Evolutionary conservation across 1,284 basidiomycete genomes (phyloP).

Genomic region (Austroboletus niveus): DNA sequence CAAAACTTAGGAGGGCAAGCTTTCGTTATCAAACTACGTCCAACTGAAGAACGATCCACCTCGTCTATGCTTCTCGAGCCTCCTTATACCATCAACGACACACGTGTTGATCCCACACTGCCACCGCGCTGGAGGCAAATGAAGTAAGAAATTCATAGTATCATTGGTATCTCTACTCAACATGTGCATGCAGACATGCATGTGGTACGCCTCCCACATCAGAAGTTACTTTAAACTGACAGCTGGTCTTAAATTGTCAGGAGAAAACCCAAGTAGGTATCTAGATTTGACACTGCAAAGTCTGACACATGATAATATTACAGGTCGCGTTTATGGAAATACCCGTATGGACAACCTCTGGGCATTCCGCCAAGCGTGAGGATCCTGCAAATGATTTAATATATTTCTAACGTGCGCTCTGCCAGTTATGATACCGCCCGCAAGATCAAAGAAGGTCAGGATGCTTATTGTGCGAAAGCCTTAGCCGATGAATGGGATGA

Average conservation of each 20-base stretch:
- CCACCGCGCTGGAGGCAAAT: slow-evolving; percentile 51
- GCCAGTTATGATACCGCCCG: slow-evolving; percentile 67
- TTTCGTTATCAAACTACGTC: slow-evolving; percentile 53
- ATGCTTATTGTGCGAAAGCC: slow-evolving; percentile 65
- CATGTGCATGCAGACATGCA: slow-evolving; percentile 37
- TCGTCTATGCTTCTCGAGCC: slow-evolving; percentile 50
- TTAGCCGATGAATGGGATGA: slow-evolving; percentile 57
- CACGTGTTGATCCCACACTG: slow-evolving; percentile 28
- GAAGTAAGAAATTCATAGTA: slow-evolving; percentile 33
- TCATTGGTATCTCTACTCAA: slow-evolving; percentile 7
- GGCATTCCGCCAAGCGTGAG: slow-evolving; percentile 49
- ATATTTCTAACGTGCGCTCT: slow-evolving; percentile 2
- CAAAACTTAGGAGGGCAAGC: slow-evolving; percentile 45
- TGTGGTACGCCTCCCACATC: slow-evolving; percentile 36
- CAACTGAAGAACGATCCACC: slow-evolving; percentile 44
- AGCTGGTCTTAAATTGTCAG: slow-evolving; percentile 6
- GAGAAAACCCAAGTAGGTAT: slow-evolving; percentile 28
- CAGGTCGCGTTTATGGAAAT: slow-evolving; percentile 28
- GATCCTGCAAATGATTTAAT: background rate
- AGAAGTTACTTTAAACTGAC: slow-evolving; percentile 1
- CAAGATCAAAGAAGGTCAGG: slow-evolving; percentile 72
- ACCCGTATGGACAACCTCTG: slow-evolving; percentile 56
- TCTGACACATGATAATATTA: background rate
- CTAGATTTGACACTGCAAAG: background rate
- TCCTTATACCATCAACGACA: slow-evolving; percentile 40